Base-by-base conservation (phyloP, 176 grass and related monocot genomes). In the Juncus effusus region DNA sequence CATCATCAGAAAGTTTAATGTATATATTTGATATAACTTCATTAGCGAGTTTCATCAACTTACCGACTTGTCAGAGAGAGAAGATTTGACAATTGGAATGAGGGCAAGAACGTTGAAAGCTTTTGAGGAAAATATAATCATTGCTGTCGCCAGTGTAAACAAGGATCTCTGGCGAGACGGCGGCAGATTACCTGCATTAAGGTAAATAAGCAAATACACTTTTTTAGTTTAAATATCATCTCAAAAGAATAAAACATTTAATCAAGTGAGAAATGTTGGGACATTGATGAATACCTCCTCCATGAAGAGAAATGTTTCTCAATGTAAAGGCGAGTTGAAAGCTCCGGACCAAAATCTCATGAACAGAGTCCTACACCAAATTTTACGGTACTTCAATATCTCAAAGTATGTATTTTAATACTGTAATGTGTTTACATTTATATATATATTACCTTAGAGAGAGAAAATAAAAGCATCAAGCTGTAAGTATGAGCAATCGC, bases 301-400 rank as follows among this genome's bases (percentile, higher is more conserved):
- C 82, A 59, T 79, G 75, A 74, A 97, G 60, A 41, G 93, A 86
- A 69, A 89, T 41, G 50, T n/a, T 77, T 92, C 88, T 91, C 74
- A 97, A 80, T 65, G 93, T 88, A 79, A 92, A 92, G 5, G 93
- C 88, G 83, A 97, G 88, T 72, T 86, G 93, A 82, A 97, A 97
- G 57, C 93, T 97, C 47, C 83, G 72, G 58, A 83, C 72, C 74
- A 97, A 68, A 72, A 92, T 73, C 63, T 97, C 88, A 16, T 84
- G 61, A 65, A 69, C 28, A 39, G 88, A 88, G 55, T 75, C 74
- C 93, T 97, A 82, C 40, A 80, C 13, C 60, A 78, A 79, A 6
- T 66, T 70, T 42, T 38, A 65, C 72, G 19, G 19, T 28, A 28
- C 19, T 28, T 28, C 19, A 28, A 28, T 28, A 28, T 28, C 63